Conservation (phyloP, 768 basidiomycete species). For the Leccinum ochraceum region DNA sequence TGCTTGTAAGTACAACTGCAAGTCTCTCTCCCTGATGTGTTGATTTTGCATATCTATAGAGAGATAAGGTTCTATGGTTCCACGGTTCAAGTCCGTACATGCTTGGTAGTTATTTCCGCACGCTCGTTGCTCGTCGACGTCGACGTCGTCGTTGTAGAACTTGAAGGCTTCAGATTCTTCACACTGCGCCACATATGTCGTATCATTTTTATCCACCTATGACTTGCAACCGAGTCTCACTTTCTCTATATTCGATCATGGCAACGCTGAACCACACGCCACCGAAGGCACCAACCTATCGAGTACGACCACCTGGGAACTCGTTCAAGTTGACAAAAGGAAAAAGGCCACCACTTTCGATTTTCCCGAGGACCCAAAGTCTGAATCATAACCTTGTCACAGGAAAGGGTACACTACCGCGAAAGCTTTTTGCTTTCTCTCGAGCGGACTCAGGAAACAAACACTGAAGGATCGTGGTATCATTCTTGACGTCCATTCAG, state of each 20-base stretch:
- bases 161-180: too few species aligned
- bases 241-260: constrained; percentile 13
- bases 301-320: constrained; percentile 72
- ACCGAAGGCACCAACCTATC: constrained; percentile 65
- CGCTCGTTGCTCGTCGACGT: too few species aligned
- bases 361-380: constrained; percentile 79
- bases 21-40: too few species aligned
- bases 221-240: too few species aligned
- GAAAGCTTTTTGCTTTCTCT: constrained; percentile 87
- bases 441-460: constrained; percentile 73
- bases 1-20: too few species aligned
- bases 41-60: too few species aligned
- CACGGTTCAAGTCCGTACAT: too few species aligned
- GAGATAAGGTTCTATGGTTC: too few species aligned
- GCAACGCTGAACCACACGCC: constrained; percentile 48
- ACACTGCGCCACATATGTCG: too few species aligned
- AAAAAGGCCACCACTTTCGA: constrained; percentile 82
- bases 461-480: constrained; percentile 55
- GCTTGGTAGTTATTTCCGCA: too few species aligned
- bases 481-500: constrained; percentile 32
- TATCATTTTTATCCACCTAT: too few species aligned
- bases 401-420: constrained; percentile 67
- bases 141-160: too few species aligned
- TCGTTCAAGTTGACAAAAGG: constrained; percentile 71
- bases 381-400: constrained; percentile 19